A percentile compares a stretch with the other conserved stretches of the same genome.
Conservation (phyloP, 139 green algal genomes). For the Chlorella sp. region DNA sequence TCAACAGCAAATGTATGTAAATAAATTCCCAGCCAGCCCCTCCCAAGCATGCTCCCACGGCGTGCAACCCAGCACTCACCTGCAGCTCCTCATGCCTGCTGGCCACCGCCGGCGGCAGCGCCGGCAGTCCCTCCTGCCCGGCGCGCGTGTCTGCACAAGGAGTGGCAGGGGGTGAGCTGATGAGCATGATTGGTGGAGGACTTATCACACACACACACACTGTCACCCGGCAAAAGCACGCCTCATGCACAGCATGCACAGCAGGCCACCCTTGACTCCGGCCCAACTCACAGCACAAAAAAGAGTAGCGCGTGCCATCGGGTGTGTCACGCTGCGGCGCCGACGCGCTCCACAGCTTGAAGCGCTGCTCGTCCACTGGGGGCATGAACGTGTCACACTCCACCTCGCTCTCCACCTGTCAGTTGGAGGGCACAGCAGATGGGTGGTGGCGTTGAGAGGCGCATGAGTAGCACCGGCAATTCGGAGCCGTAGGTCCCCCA, state of each 20-base stretch:
- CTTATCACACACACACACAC: too few species aligned
- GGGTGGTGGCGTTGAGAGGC: too few species aligned
- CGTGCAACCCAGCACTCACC: constrained; percentile 43
- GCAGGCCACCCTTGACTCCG: too few species aligned
- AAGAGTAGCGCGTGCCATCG: constrained; percentile 68
- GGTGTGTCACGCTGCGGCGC: constrained; percentile 48
- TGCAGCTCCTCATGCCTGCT: constrained; percentile 89
- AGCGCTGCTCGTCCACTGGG: constrained; percentile 62
- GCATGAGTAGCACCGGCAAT: too few species aligned
- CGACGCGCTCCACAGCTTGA: constrained; percentile 74
- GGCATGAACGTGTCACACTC: constrained; percentile 95
- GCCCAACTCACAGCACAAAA: constrained; percentile 63
- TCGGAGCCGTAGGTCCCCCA: too few species aligned
- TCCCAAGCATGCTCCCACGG: not conserved
- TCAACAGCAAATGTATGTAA: too few species aligned
- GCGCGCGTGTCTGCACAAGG: constrained; percentile 45
- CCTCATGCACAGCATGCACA: too few species aligned
- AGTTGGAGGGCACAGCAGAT: too few species aligned
- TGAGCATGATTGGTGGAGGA: too few species aligned
- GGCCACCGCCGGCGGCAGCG: constrained; percentile 60
- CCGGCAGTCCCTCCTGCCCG: constrained; percentile 7
- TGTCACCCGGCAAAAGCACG: too few species aligned
- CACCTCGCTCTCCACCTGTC: constrained; percentile 64
- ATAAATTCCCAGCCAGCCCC: not conserved
- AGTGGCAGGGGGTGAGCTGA: too few species aligned